Evolutionary conservation across 2,329 filamentous ascomycete species (phyloP).

Genomic region (Colletotrichum sansevieriae): DNA sequence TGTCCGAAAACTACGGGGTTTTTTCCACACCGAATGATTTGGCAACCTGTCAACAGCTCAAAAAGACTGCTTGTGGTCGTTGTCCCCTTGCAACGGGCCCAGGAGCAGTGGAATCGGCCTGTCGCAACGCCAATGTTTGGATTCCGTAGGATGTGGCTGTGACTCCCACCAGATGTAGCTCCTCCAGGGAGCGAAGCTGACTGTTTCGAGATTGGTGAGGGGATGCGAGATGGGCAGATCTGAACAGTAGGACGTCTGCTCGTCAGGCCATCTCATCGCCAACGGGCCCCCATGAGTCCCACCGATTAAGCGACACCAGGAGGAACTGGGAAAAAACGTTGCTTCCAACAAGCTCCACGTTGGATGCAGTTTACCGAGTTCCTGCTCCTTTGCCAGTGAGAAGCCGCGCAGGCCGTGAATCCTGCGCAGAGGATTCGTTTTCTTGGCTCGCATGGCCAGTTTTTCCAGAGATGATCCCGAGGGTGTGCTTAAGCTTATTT

Average conservation of each 20-base stretch:
- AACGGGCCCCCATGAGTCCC: background rate
- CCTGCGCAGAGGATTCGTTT: conserved; percentile 7
- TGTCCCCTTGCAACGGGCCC: background rate
- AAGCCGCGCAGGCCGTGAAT: conserved; percentile 24
- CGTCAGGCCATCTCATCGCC: conserved; percentile 19
- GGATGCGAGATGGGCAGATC: conserved; percentile 11
- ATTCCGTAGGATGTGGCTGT: background rate
- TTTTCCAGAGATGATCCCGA: conserved; percentile 34
- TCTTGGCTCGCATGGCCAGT: conserved; percentile 21
- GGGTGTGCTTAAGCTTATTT: conserved; percentile 42
- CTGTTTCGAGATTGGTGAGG: conserved; percentile 3
- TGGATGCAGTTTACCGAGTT: conserved; percentile 6
- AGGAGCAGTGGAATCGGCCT: conserved; percentile 14
- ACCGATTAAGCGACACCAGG: background rate
- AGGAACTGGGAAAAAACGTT: background rate
- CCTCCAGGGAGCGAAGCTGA: background rate
- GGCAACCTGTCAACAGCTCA: conserved; percentile 14
- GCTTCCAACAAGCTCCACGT: conserved; percentile 1
- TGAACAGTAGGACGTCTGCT: conserved; percentile 15
- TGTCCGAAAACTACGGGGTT: too few relatives aligned
- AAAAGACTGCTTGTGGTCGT: conserved; percentile 16
- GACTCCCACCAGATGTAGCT: too few relatives aligned
- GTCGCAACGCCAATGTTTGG: background rate
- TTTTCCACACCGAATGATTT: background rate
- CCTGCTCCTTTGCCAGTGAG: background rate